Percentiles rank a stretch among this genome's conserved stretches.
phyloP scores from a whole-genome alignment of 2,329 filamentous ascomycete genomes.

The Ophiostoma sp. region DNA sequence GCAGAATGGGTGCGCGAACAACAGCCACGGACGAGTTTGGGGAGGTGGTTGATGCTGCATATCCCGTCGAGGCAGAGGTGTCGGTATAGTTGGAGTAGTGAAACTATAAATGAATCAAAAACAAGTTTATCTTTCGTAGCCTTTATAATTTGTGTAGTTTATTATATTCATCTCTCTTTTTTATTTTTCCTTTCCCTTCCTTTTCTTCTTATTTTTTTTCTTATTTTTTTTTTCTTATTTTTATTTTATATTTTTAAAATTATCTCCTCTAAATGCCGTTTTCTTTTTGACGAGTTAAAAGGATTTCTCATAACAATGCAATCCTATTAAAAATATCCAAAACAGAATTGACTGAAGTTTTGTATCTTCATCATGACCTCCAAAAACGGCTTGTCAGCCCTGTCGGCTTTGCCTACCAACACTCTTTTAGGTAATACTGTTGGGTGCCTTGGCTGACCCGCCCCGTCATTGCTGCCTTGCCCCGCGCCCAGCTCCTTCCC shows the following conservation, averaged over 20 bases:
- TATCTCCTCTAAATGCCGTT: background rate
- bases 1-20: slow-evolving; percentile 69
- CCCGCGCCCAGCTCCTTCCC: slow-evolving; percentile 13
- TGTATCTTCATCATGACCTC: background rate
- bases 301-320: no score
- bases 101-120: no score
- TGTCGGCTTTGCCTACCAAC: background rate
- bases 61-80: slow-evolving; percentile 50
- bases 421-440: background rate
- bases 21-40: slow-evolving; percentile 53
- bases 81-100: background rate
- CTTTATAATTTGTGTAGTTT: background rate
- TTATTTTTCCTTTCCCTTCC: background rate
- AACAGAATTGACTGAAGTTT: background rate
- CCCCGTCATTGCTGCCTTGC: background rate
- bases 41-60: slow-evolving; percentile 47
- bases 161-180: slow-evolving; percentile 13
- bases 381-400: background rate
- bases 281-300: no score
- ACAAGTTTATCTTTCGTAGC: no score
- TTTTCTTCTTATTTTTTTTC: background rate
- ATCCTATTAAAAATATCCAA: background rate
- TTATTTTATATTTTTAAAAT: background rate
- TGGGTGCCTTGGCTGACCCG: slow-evolving; percentile 4
- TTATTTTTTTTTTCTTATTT: background rate